Base-by-base conservation (phyloP, 345 rosid genomes). In the Euphorbia lathyris region DNA sequence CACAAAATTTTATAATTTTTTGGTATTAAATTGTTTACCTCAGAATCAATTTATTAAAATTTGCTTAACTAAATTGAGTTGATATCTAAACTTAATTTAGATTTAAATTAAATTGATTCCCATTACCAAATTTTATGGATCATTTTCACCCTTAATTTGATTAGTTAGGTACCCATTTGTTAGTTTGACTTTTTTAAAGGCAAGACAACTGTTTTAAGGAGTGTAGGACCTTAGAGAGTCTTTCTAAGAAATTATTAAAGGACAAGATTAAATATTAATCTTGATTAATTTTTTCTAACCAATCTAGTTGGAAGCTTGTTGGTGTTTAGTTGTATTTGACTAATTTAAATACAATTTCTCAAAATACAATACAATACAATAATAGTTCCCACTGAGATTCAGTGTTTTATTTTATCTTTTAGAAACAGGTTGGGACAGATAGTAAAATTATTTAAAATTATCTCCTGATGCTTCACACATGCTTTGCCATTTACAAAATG, bases 391-490 rank as follows among this genome's bases (percentile, higher is more conserved):
- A 76, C 77, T 71, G 74, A 61, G 80, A 66, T 81, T 34, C 72
- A 26, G 47, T 11, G 3, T 8, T 66, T 7, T 59, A 29, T 27
- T 65, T 68, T 26, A 27, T 27, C 29, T 50, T 30, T 32, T 45
- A 45, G 48, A 65, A 56, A 32, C 77, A 79, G 55, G 63, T 66
- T 69, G 48, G 29, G 67, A 57, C 70, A 51, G 12, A 61, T 71
- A 66, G 43, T 72, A 65, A 40, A 40, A 40, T 22, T 70, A n/a
- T n/a, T n/a, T n/a, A n/a, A n/a, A n/a, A 34, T 34, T 34, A 34
- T 34, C 38, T 34, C 48, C 19, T 29, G 68, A 58, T 71, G 71
- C 79, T 78, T 59, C 59, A 70, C 88, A 80, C 81, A 78, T 78
- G 84, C 76, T 65, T 45, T 59, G 60, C 43, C 77, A 67, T 40